phyloP scores from a whole-genome alignment of 73 alveolate genomes.

The Effrenium voratum region DNA sequence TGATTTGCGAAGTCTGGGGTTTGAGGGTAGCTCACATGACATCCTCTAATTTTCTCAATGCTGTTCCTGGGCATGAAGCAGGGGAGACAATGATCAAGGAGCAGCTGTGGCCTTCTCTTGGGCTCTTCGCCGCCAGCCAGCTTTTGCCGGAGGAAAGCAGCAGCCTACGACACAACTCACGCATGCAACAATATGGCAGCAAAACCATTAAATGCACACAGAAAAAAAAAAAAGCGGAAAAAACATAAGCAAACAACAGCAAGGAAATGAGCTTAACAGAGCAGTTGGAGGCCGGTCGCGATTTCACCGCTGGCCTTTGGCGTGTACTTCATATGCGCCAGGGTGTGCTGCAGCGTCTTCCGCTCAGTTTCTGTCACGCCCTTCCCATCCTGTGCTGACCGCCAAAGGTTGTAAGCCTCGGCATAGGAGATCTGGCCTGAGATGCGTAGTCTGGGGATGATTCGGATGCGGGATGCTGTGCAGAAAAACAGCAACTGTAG shows the following conservation, averaged over 20 bases:
- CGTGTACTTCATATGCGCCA: slow-evolving; percentile 84
- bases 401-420: slow-evolving; percentile 81
- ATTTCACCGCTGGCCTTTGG: too few species aligned
- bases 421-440: slow-evolving; percentile 85
- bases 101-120: not conserved
- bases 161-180: slow-evolving; percentile 1
- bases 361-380: slow-evolving; percentile 78
- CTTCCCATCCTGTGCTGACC: slow-evolving; percentile 82
- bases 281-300: too few species aligned
- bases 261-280: not conserved
- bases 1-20: not conserved
- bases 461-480: not conserved
- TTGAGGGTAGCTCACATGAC: not conserved
- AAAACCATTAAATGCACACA: not conserved
- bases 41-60: too few species aligned
- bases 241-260: not conserved
- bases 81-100: not conserved
- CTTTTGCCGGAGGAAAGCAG: slow-evolving; percentile 51
- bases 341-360: slow-evolving; percentile 80
- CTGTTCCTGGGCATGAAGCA: not conserved
- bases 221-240: not conserved
- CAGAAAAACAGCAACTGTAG: not conserved
- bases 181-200: too few species aligned
- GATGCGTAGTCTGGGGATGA: not conserved
- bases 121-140: slow-evolving; percentile 35